phyloP scores from a whole-genome alignment of 352 stramenopile species.

The Phytophthora sansomeana region DNA sequence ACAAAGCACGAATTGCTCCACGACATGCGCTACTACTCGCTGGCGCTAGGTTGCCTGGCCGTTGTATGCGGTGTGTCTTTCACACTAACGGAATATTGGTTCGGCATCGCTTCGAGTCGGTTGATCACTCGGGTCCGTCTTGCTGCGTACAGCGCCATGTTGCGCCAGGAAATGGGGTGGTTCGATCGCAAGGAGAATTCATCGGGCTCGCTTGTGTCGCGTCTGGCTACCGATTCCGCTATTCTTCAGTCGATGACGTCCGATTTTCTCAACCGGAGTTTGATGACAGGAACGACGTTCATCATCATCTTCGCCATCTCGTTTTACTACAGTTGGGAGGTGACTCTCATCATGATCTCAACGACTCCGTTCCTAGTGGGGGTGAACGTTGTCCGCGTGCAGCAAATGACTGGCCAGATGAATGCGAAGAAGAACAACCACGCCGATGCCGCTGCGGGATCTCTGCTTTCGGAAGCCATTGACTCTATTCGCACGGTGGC shows the following conservation, averaged over 20 bases:
- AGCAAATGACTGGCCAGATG: slow-evolving; percentile 43
- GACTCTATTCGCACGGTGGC: slow-evolving; percentile 65
- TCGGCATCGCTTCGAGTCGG: slow-evolving; percentile 55
- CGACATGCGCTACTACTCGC: slow-evolving; percentile 41
- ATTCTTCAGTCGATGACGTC: slow-evolving; percentile 80
- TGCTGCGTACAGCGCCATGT: slow-evolving; percentile 59
- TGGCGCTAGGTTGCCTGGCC: slow-evolving; percentile 34
- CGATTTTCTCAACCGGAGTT: slow-evolving; percentile 64
- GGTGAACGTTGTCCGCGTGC: slow-evolving; percentile 46
- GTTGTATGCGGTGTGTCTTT: slow-evolving; percentile 46
- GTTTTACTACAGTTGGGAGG: slow-evolving; percentile 69
- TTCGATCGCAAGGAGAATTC: slow-evolving; percentile 30
- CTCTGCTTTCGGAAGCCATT: slow-evolving; percentile 55
- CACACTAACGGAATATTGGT: slow-evolving; percentile 61
- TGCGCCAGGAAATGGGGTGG: slow-evolving; percentile 46
- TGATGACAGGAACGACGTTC: slow-evolving; percentile 71
- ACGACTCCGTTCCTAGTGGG: slow-evolving; percentile 41
- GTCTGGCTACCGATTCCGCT: slow-evolving; percentile 76
- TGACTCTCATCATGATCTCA: slow-evolving; percentile 57
- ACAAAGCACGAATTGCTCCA: slow-evolving; percentile 48
- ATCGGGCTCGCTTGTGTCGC: slow-evolving; percentile 54
- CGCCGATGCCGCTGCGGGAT: slow-evolving; percentile 43
- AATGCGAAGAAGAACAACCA: slow-evolving; percentile 56
- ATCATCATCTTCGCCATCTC: slow-evolving; percentile 47
- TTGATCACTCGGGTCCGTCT: slow-evolving; percentile 58